Conservation (phyloP, 2,329 filamentous ascomycete genomes). For the Sporothrix brasiliensis region DNA sequence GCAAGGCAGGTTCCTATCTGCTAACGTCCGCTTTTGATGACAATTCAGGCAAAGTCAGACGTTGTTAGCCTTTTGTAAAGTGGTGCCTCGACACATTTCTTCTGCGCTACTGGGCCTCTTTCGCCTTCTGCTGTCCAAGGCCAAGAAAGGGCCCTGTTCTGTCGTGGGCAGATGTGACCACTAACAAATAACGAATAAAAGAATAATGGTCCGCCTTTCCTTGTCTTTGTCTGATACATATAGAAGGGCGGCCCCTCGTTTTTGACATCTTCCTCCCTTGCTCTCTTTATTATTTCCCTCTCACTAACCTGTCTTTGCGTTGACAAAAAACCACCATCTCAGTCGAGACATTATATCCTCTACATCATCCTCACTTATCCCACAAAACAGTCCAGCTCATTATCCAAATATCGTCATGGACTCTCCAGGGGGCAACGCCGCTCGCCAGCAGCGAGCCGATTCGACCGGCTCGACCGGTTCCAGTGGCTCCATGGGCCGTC, state of each 20-base stretch:
- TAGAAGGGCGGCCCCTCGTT: conserved; percentile 2
- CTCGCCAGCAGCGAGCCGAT: conserved; percentile 38
- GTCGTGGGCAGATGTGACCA: background rate
- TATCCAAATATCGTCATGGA: conserved; percentile 32
- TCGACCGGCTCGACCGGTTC: conserved; percentile 36
- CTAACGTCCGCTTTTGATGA: background rate
- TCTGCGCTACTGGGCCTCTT: background rate
- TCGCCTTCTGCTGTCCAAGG: conserved; percentile 3
- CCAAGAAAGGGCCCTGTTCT: background rate
- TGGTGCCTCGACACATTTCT: no score
- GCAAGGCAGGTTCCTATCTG: background rate
- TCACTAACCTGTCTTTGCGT: background rate
- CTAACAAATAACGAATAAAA: background rate
- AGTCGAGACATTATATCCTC: background rate
- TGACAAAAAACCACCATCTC: background rate
- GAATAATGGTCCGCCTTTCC: background rate
- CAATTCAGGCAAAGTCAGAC: no score
- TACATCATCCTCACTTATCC: background rate
- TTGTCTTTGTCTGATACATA: conserved; percentile 3
- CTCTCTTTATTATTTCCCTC: background rate
- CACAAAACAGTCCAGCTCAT: background rate
- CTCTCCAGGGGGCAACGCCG: conserved; percentile 27
- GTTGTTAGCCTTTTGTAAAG: background rate
- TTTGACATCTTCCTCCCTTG: background rate
- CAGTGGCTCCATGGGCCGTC: conserved; percentile 31